These are phyloP conservation scores for Cytospora chrysosperma DNA, from an alignment of 2,329 filamentous ascomycete species.

Conservation along the genomic window DNA sequence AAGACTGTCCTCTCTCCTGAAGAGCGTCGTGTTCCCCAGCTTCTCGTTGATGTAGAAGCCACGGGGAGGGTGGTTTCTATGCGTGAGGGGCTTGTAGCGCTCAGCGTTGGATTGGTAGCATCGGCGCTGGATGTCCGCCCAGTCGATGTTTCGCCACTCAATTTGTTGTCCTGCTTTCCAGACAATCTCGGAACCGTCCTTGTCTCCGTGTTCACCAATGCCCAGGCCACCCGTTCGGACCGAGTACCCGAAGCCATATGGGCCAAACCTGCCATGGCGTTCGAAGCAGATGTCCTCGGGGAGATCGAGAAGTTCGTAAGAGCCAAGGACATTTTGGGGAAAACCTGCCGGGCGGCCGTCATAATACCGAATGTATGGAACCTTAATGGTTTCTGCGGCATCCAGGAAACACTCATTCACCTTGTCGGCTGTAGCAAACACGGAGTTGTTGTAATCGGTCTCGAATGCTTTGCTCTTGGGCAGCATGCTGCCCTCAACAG, in stretches of 20 bases:
- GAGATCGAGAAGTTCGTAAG: slow-evolving; percentile 75
- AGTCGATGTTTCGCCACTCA: slow-evolving; percentile 74
- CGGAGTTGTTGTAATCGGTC: slow-evolving; percentile 38
- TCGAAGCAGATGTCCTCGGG: slow-evolving; percentile 91
- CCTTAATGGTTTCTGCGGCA: slow-evolving; percentile 57
- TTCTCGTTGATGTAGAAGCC: slow-evolving; percentile 53
- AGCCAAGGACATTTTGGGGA: slow-evolving; percentile 82
- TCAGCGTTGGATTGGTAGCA: slow-evolving; percentile 70
- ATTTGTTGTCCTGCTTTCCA: slow-evolving; percentile 72
- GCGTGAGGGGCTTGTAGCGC: slow-evolving; percentile 59
- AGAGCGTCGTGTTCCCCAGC: slow-evolving; percentile 28
- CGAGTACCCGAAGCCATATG: slow-evolving; percentile 89
- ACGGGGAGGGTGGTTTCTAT: slow-evolving; percentile 41
- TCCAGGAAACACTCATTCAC: slow-evolving; percentile 80
- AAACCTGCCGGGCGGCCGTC: slow-evolving; percentile 79
- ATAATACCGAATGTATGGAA: slow-evolving; percentile 72
- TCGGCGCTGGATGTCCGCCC: slow-evolving; percentile 73
- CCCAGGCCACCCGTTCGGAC: slow-evolving; percentile 75
- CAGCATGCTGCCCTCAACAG: slow-evolving; percentile 35
- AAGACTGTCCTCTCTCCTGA: slow-evolving; percentile 29
- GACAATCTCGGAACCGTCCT: slow-evolving; percentile 74
- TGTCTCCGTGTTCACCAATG: slow-evolving; percentile 80
- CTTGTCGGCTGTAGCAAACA: slow-evolving; percentile 43
- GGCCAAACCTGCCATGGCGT: slow-evolving; percentile 80
- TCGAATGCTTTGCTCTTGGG: slow-evolving; percentile 54